Percentiles rank a stretch among this genome's conserved stretches.
Conservation (phyloP, 441 rosid species). For the Monsonia emarginata region DNA sequence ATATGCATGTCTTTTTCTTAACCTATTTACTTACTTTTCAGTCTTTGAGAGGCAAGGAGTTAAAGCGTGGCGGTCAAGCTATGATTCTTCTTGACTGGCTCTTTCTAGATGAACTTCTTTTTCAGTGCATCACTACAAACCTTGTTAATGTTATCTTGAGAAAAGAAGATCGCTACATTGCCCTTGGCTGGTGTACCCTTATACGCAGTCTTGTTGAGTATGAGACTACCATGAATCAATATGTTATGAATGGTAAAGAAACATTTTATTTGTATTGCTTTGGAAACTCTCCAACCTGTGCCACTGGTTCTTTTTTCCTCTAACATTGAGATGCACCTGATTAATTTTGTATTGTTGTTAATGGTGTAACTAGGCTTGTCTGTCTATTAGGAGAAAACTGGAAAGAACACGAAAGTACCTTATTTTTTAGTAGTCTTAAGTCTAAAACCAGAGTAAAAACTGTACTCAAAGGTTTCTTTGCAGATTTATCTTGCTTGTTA, state of each 20-base stretch:
- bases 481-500: not conserved
- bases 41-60: slow-evolving; percentile 55
- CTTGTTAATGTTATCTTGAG: slow-evolving; percentile 37
- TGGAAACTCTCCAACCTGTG: not conserved
- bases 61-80: slow-evolving; percentile 40
- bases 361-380: not conserved
- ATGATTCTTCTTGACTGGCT: slow-evolving; percentile 57
- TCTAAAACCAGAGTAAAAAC: not conserved
- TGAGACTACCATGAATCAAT: slow-evolving; percentile 37
- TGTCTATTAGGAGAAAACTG: not conserved
- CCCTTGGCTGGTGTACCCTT: slow-evolving; percentile 84
- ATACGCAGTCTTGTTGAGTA: slow-evolving; percentile 51
- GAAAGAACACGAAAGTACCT: not conserved
- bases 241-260: slow-evolving; percentile 42
- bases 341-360: not conserved
- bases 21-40: slow-evolving; percentile 20
- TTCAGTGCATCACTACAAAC: slow-evolving; percentile 34
- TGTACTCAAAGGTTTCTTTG: not conserved
- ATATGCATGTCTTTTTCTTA: not conserved
- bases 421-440: not conserved
- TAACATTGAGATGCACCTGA: not conserved
- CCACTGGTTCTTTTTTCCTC: not conserved
- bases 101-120: slow-evolving; percentile 58
- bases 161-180: slow-evolving; percentile 57
- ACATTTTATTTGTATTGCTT: not conserved